Evolutionary conservation across 129 eudicot species (phyloP).

Genomic region (Flaveria linearis): DNA sequence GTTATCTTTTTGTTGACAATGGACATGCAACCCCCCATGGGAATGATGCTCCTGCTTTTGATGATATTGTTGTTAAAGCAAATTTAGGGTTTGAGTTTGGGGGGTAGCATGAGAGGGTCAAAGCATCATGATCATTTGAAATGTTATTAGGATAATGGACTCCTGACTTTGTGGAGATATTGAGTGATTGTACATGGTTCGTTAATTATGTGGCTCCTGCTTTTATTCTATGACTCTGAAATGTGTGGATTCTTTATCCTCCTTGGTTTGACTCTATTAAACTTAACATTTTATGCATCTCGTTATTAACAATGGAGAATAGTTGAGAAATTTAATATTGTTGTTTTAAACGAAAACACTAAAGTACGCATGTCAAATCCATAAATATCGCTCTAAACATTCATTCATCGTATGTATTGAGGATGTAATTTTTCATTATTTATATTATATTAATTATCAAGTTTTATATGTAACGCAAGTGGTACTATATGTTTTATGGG

Average conservation of each 20-base stretch:
- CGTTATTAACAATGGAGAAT: too few relatives aligned
- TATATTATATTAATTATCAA: too few relatives aligned
- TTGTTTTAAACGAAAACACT: too few relatives aligned
- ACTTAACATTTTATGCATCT: too few relatives aligned
- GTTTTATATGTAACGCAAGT: too few relatives aligned
- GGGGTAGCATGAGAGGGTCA: constrained; percentile 44
- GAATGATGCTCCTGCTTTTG: constrained; percentile 16
- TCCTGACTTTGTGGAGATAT: constrained; percentile 32
- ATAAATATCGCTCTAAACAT: too few relatives aligned
- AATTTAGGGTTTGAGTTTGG: constrained; percentile 37
- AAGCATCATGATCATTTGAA: constrained; percentile 33
- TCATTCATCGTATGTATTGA: too few relatives aligned
- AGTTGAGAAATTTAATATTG: too few relatives aligned
- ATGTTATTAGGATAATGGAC: constrained; percentile 31
- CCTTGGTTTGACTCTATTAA: too few relatives aligned
- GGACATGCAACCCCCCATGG: constrained; percentile 91
- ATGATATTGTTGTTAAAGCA: constrained; percentile 18
- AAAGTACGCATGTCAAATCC: too few relatives aligned
- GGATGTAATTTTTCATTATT: too few relatives aligned
- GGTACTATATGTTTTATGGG: too few relatives aligned
- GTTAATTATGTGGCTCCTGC: constrained; percentile 27
- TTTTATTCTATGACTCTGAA: constrained; percentile 27
- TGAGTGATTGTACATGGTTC: constrained; percentile 20
- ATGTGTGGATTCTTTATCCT: neutral
- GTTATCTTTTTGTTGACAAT: constrained; percentile 36